Conservation (phyloP, 441 rosid species). For the Adansonia gregorii region DNA sequence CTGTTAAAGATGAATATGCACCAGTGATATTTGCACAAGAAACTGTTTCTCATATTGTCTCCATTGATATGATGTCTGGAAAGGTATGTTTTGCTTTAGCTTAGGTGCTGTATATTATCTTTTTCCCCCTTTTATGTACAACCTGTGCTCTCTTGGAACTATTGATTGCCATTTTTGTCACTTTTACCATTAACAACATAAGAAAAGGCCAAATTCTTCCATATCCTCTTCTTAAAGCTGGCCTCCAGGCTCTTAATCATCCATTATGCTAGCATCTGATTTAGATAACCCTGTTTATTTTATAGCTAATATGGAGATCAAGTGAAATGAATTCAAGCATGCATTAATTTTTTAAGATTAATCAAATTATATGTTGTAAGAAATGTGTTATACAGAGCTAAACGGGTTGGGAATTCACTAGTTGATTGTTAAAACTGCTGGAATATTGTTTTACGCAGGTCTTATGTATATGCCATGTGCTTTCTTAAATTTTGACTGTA, state of each 20-base stretch:
- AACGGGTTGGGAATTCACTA: background rate
- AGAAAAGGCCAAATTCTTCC: background rate
- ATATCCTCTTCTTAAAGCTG: background rate
- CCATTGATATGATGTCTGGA: slow-evolving; percentile 98
- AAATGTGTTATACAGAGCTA: background rate
- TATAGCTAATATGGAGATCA: background rate
- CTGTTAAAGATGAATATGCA: slow-evolving; percentile 87
- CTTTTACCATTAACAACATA: background rate
- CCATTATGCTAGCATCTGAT: background rate
- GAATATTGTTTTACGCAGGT: background rate
- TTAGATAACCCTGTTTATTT: slow-evolving; percentile 4
- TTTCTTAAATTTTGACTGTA: background rate
- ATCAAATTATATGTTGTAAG: background rate
- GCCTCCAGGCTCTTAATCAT: background rate
- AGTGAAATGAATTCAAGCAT: background rate
- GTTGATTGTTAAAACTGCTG: background rate
- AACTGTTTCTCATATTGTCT: slow-evolving; percentile 91
- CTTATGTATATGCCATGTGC: background rate
- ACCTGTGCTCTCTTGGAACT: background rate
- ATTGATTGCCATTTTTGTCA: background rate
- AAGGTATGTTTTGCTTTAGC: slow-evolving; percentile 49
- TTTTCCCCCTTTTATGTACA: background rate
- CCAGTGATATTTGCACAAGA: slow-evolving; percentile 95
- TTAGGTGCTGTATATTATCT: background rate
- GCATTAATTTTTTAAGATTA: background rate